These are phyloP conservation scores for Colletotrichum incanum DNA, from an alignment of 2,329 filamentous ascomycete species.

Conservation along the genomic window DNA sequence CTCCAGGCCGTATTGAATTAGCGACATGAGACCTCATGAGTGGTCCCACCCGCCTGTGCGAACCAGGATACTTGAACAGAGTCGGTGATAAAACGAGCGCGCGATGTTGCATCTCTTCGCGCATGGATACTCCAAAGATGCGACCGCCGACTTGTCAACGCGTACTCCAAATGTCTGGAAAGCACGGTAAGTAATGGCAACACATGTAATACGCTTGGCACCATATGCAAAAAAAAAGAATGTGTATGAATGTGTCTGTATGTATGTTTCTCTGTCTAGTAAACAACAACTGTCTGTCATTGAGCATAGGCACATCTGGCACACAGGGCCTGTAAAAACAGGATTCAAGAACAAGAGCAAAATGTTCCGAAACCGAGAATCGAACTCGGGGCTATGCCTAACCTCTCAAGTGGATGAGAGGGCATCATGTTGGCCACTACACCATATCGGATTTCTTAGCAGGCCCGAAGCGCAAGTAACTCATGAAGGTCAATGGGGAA, in stretches of 20 bases:
- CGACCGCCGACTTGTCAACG: neutral
- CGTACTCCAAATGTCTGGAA: neutral
- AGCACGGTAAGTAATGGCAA: neutral
- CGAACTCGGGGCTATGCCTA: slow-evolving; percentile 42
- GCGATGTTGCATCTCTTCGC: neutral
- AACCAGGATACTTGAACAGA: neutral
- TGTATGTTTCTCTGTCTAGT: too few relatives aligned
- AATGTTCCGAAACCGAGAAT: slow-evolving; percentile 12
- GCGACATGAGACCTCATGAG: neutral
- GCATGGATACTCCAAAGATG: too few relatives aligned
- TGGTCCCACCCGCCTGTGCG: neutral
- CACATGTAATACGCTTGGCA: too few relatives aligned
- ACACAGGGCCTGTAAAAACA: too few relatives aligned
- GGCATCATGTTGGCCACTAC: slow-evolving; percentile 43
- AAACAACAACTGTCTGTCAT: too few relatives aligned
- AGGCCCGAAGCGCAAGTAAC: fast-evolving
- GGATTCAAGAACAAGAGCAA: neutral
- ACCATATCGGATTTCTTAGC: slow-evolving; percentile 35
- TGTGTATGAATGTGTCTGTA: neutral
- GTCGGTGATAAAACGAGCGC: neutral
- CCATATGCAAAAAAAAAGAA: neutral
- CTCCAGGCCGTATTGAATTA: neutral
- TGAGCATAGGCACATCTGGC: neutral
- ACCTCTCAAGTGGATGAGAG: slow-evolving; percentile 29
- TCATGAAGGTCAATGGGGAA: neutral